A percentile compares a stretch with the other conserved stretches of the same genome.
Evolutionary conservation across 2,329 filamentous ascomycete genomes (phyloP).

Genomic region (Fusarium odoratissimum): DNA sequence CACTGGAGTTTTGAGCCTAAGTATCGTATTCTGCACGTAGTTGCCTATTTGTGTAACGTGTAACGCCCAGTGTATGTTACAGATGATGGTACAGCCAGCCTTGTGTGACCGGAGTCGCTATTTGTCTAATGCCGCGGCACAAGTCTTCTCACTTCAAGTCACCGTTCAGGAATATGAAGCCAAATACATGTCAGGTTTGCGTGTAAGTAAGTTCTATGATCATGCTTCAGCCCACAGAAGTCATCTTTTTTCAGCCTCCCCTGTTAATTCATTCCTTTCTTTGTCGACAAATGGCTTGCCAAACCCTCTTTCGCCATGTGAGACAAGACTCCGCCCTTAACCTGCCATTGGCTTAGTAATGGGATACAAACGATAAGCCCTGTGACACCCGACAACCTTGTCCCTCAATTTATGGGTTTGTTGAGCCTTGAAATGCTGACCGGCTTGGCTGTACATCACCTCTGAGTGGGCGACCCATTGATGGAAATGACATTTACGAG

Average conservation of each 20-base stretch:
- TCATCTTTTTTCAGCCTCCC: too few relatives aligned
- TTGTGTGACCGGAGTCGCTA: too few relatives aligned
- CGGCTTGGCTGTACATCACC: too few relatives aligned
- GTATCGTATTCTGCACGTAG: rapidly evolving
- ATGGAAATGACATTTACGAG: too few relatives aligned
- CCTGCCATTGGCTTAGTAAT: neutral
- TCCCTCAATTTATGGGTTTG: too few relatives aligned
- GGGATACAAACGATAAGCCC: neutral
- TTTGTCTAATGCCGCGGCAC: neutral
- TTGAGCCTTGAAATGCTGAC: too few relatives aligned
- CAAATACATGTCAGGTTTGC: neutral
- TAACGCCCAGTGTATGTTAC: neutral
- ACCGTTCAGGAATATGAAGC: neutral
- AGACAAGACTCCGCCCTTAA: neutral
- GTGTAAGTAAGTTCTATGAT: too few relatives aligned
- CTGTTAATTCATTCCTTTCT: too few relatives aligned
- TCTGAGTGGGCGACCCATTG: too few relatives aligned
- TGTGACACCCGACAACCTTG: neutral
- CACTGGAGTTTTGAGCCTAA: rapidly evolving
- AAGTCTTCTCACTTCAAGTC: neutral
- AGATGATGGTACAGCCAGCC: neutral
- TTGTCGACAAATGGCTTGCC: rapidly evolving
- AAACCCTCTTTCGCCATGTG: neutral
- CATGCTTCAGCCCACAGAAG: neutral
- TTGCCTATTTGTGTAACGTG: rapidly evolving